Evolutionary conservation across 2,329 filamentous ascomycete genomes (phyloP).

Genomic region (Talaromyces sp.): DNA sequence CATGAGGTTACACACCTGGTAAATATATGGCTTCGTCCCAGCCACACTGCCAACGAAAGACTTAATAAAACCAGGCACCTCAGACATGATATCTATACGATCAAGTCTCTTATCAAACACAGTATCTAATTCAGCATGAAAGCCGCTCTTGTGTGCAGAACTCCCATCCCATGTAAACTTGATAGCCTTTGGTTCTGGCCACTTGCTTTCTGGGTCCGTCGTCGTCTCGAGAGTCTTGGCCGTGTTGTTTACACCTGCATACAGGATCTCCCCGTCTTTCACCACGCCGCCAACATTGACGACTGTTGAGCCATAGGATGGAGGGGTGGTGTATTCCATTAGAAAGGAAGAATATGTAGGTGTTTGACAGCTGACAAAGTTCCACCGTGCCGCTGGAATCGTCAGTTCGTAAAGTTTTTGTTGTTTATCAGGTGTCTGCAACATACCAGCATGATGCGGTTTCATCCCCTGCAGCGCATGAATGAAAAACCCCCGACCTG

Average conservation of each 20-base stretch:
- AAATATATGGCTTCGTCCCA: constrained; percentile 95
- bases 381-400: constrained; percentile 69
- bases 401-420: neutral
- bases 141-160: constrained; percentile 66
- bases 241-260: constrained; percentile 60
- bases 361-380: constrained; percentile 87
- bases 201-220: constrained; percentile 71
- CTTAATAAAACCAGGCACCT: constrained; percentile 94
- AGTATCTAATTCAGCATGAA: constrained; percentile 65
- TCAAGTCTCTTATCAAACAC: constrained; percentile 65
- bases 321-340: constrained; percentile 94
- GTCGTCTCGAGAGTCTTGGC: constrained; percentile 64
- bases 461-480: constrained; percentile 97
- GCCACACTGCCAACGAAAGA: constrained; percentile 80
- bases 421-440: neutral
- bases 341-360: constrained; percentile 79
- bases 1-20: constrained; percentile 60
- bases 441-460: constrained; percentile 80
- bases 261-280: constrained; percentile 73
- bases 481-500: constrained; percentile 70
- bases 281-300: constrained; percentile 79
- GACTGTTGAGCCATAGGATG: constrained; percentile 79
- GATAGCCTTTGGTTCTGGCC: constrained; percentile 76
- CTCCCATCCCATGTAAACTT: constrained; percentile 75
- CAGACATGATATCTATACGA: constrained; percentile 90